phyloP scores from a whole-genome alignment of 2,329 filamentous ascomycete genomes.

The Neurospora sp. region DNA sequence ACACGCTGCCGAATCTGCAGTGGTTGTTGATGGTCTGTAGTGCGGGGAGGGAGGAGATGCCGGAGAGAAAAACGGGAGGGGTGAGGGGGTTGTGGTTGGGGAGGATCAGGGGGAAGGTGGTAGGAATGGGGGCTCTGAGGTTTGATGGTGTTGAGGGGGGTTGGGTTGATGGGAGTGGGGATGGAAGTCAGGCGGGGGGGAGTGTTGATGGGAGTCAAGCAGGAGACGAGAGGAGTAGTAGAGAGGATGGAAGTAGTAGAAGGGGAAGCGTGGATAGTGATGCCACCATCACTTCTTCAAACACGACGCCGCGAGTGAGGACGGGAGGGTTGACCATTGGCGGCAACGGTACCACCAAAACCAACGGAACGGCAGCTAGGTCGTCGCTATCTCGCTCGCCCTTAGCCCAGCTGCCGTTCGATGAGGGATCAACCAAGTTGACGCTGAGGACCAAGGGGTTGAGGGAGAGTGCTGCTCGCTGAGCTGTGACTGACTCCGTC shows the following conservation, averaged over 20 bases:
- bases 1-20: conserved; percentile 88
- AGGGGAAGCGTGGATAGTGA: conserved; percentile 37
- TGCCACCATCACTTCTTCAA: conserved; percentile 7
- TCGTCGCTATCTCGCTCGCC: conserved; percentile 12
- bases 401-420: conserved; percentile 34
- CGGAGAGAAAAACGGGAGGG: conserved; percentile 51
- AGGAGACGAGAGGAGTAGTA: conserved; percentile 30
- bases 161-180: background rate
- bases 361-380: background rate
- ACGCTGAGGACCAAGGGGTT: conserved; percentile 47
- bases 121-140: background rate
- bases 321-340: conserved; percentile 22
- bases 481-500: background rate
- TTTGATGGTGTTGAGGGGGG: background rate
- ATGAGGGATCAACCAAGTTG: conserved; percentile 34
- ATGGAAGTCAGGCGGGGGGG: conserved; percentile 13
- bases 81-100: conserved; percentile 49
- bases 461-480: conserved; percentile 29
- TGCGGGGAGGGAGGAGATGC: conserved; percentile 58
- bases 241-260: conserved; percentile 26
- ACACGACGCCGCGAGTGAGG: conserved; percentile 23
- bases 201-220: conserved; percentile 2
- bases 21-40: conserved; percentile 86
- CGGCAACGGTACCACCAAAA: conserved; percentile 13
- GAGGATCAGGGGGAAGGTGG: conserved; percentile 26